Conservation (phyloP, 139 green algal species). For the Chlorella sp. region DNA sequence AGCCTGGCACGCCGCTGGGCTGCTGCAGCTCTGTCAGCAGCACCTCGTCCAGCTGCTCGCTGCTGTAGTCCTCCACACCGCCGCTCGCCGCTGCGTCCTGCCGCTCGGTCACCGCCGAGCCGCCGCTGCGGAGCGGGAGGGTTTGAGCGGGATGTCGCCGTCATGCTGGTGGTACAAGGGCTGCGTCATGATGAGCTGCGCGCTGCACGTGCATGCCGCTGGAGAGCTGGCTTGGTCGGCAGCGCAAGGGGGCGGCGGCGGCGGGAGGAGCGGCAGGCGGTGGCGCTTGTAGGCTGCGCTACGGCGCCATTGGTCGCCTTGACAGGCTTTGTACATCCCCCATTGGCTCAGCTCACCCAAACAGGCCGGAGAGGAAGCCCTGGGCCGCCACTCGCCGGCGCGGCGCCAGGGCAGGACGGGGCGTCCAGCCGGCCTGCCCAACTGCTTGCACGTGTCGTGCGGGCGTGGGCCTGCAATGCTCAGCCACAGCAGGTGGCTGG, state of each 20-base stretch:
- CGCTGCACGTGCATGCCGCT: no score
- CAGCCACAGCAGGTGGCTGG: no score
- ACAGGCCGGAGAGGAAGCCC: constrained; percentile 29
- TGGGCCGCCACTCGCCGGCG: background rate
- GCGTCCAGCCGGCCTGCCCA: background rate
- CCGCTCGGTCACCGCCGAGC: background rate
- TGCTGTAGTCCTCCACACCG: constrained; percentile 23
- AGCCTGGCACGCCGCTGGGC: constrained; percentile 58
- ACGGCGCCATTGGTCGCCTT: no score
- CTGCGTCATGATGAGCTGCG: no score
- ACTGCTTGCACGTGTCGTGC: background rate
- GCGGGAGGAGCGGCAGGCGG: background rate
- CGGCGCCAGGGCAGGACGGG: no score
- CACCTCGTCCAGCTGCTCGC: constrained; percentile 49
- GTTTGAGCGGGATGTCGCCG: background rate
- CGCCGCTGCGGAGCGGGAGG: background rate
- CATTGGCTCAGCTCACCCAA: background rate
- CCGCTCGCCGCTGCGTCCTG: background rate
- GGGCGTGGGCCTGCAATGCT: background rate
- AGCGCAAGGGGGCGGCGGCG: background rate
- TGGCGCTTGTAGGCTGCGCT: no score
- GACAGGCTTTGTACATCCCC: no score
- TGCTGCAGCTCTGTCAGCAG: constrained; percentile 39
- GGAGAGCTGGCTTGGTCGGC: background rate
- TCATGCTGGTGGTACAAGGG: background rate